These are phyloP conservation scores for Cladosporium sp. DNA, from an alignment of 2,329 filamentous ascomycete species.

Conservation along the genomic window DNA sequence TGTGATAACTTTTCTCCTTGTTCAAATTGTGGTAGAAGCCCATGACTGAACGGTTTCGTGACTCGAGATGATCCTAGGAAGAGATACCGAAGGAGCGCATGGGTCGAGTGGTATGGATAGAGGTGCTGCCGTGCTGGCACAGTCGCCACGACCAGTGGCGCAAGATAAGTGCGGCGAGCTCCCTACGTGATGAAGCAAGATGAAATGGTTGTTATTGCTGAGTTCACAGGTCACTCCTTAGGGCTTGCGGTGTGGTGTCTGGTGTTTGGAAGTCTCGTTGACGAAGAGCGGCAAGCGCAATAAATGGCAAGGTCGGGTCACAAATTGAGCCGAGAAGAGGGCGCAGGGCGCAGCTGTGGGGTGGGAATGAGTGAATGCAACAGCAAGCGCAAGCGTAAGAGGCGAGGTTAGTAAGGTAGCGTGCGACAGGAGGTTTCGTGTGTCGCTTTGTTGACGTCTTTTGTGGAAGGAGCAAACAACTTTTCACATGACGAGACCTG, in stretches of 20 bases:
- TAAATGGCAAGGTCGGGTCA: background rate
- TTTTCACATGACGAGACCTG: background rate
- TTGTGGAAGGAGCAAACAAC: constrained; percentile 7
- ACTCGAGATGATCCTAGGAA: background rate
- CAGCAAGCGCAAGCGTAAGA: background rate
- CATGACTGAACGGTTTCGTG: constrained; percentile 4
- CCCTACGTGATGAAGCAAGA: too few relatives aligned
- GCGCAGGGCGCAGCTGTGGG: too few relatives aligned
- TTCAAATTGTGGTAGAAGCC: constrained; percentile 28
- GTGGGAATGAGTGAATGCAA: background rate
- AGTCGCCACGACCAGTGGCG: too few relatives aligned
- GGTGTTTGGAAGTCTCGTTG: background rate
- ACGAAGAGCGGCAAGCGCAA: background rate
- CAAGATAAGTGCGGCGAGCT: too few relatives aligned
- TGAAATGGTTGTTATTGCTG: background rate
- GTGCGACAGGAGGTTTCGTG: background rate
- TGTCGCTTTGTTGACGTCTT: background rate
- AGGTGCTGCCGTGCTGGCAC: too few relatives aligned
- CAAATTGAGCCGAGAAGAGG: too few relatives aligned
- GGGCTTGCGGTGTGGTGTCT: background rate
- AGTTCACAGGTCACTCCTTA: background rate
- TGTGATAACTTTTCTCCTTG: constrained; percentile 29
- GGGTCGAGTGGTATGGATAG: too few relatives aligned
- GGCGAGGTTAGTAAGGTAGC: background rate
- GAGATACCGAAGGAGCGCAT: background rate